Evolutionary conservation across 164 flowering plant genomes (phyloP).

Genomic region (Vitis cinerea): DNA sequence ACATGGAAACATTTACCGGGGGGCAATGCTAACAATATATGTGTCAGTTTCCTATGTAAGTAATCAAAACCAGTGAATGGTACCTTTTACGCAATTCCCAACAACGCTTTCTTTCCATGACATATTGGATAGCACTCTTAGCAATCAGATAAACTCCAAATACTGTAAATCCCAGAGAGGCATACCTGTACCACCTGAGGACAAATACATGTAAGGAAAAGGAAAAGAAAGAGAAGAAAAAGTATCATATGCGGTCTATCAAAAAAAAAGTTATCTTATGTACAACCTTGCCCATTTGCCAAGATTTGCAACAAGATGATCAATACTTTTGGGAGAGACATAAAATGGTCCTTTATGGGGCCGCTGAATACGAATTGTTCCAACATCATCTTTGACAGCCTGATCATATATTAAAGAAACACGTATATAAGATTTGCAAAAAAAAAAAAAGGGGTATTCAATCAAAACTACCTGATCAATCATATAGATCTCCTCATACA

Average conservation of each 20-base stretch:
- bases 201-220: not conserved
- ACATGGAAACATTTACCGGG: too few relatives aligned
- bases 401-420: constrained; percentile 24
- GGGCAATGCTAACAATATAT: not conserved
- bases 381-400: constrained; percentile 96
- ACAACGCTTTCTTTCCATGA: constrained; percentile 77
- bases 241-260: not conserved
- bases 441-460: not conserved
- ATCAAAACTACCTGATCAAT: not conserved
- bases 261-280: not conserved
- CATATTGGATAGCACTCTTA: constrained; percentile 61
- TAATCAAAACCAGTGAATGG: not conserved
- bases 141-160: constrained; percentile 78
- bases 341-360: constrained; percentile 95
- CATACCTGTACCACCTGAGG: constrained; percentile 81
- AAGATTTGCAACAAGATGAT: constrained; percentile 81
- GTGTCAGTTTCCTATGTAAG: not conserved
- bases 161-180: constrained; percentile 76
- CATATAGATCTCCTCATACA: not conserved
- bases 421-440: not conserved
- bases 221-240: not conserved
- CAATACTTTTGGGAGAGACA: constrained; percentile 79
- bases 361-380: constrained; percentile 75
- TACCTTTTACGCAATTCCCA: constrained; percentile 78
- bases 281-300: constrained; percentile 93